A percentile compares a stretch with the other conserved stretches of the same genome.
phyloP scores from a whole-genome alignment of 345 rosid genomes.

The Dipteronia sinensis region DNA sequence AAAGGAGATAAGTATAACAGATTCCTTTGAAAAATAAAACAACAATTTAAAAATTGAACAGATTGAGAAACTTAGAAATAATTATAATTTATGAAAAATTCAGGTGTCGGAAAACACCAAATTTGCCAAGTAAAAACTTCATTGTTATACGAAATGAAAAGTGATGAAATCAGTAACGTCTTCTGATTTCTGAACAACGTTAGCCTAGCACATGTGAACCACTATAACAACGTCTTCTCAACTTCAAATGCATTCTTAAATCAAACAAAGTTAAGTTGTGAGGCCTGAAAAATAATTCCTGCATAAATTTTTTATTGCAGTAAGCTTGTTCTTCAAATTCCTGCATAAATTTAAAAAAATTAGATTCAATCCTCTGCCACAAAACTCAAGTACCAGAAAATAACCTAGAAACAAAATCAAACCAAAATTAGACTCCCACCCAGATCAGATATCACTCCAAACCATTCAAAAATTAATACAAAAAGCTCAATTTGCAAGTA shows the following conservation, averaged over 20 bases:
- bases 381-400: too few relatives aligned
- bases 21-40: not conserved
- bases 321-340: too few relatives aligned
- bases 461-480: too few relatives aligned
- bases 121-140: not conserved
- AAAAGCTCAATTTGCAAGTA: too few relatives aligned
- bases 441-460: too few relatives aligned
- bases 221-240: not conserved
- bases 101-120: not conserved
- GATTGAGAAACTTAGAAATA: not conserved
- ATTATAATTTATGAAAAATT: not conserved
- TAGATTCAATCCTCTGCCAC: too few relatives aligned
- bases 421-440: too few relatives aligned
- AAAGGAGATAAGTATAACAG: not conserved
- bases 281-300: not conserved
- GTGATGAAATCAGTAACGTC: not conserved
- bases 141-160: conserved; percentile 7
- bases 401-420: too few relatives aligned
- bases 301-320: not conserved
- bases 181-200: too few relatives aligned
- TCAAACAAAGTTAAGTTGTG: not conserved
- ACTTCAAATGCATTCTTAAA: not conserved
- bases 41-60: not conserved
- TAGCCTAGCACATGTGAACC: not conserved
- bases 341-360: too few relatives aligned